Evolutionary conservation across 1,139 yeast genomes (phyloP), one percentile per base, ranked within the genome.

Genomic region (Magnusiomyces tetraspermus): DNA sequence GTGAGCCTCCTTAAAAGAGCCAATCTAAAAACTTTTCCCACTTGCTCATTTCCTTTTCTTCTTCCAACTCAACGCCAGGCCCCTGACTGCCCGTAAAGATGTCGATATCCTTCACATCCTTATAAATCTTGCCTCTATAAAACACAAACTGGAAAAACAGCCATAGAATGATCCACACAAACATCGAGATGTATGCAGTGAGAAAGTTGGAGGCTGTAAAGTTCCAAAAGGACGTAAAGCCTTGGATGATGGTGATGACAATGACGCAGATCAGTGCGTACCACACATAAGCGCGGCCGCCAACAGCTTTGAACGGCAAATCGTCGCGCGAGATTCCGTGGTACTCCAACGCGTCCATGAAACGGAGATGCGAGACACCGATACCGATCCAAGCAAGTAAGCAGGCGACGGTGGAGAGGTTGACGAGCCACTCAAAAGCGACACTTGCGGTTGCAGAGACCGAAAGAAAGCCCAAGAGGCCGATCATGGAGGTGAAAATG

Each of bases 71-170:
- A 42, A 66, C 61, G 23, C 62, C 60, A 51, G 70, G 67, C 42
- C 85, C 94, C 48, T 89, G 76, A 62, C 95, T 74, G 1, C 94
- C 95, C 0, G 87, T 76, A 63, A 85, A 94, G 59, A 84, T 75
- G 65, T 87, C 95, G 54, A 87, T 67, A 26, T 82, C 79, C 57
- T 83, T 87, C 53, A 85, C 77, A 15, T 42, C 49, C 17, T 49
- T 51, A 23, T 47, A 37, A 17, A 43, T 22, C 22, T 31, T 21
- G 1, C 57, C 57, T 28, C 44, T 48, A 44, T 50, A 54, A 37
- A 54, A 28, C 41, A 60, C 46, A 5, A 80, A 49, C 60, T 78
- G 79, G 68, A 83, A 83, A 1, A 78, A 76, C 40, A 76, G 33
- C 64, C 80, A 84, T 48, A 83, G 74, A 1, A 75, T 58, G 0